Base-by-base conservation (phyloP, 2,329 filamentous ascomycete genomes). In the Knoxdaviesia proteae region DNA sequence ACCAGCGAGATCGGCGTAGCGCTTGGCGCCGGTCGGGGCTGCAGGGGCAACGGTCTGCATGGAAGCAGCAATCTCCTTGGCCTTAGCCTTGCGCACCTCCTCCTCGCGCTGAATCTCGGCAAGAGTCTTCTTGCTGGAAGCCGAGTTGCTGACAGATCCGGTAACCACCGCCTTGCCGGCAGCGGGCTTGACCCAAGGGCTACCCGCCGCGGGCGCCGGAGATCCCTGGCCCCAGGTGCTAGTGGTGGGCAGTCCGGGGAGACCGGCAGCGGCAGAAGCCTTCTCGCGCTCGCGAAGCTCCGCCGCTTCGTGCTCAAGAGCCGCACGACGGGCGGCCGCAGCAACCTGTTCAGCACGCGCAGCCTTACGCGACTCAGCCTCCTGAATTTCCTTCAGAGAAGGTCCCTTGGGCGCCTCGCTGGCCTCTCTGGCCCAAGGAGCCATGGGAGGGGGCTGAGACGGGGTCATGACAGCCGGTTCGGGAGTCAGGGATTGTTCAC, bases 51-150 rank as follows among this genome's bases (percentile, higher is more conserved):
- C 33, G 33, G 30, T 36, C 36, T 29, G 36, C 30, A 37, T 59
- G 50, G 74, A 71, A 4, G 59, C 57, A 3, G 67, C 60, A 6
- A 58, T 51, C 40, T 73, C 65, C 49, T 61, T 65, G 2, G 75
- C 71, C 56, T 80, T 84, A 52, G 80, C 77, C 68, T 98, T 98
- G 49, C 83, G 78, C 11, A 71, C 70, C 56, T 96, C 90, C 55
- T 98, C 90, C 61, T 98, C 90, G 48, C 87, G 87, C 58, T 96
- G 90, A 46, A 98, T 96, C 50, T 96, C 88, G 30, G 86, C 84
- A 38, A 96, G 67, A 0, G 86, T 94, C 71, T 94, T 94, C 67
- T 92, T 90, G 41, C 46, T 49, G n/a, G 41, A 34, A 8, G 42
- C 42, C 2, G 42, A 36, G n/a, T 53, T 45, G 5, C 51, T 49